These are phyloP conservation scores for Termitomyces sp. DNA, from an alignment of 1,284 basidiomycete species.

Conservation along the genomic window DNA sequence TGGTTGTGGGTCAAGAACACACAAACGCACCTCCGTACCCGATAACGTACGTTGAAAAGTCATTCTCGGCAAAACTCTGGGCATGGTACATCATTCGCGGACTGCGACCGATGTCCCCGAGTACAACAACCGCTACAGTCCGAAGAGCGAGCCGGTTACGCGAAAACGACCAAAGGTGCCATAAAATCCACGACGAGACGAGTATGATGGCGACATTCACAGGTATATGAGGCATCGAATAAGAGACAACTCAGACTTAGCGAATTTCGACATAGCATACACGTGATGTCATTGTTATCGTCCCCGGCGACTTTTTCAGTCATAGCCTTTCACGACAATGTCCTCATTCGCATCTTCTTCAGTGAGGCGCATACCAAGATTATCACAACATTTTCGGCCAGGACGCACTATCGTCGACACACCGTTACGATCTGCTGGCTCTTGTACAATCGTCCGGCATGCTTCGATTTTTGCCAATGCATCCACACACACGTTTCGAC, in stretches of 20 bases:
- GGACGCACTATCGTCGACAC: neutral
- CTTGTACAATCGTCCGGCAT: constrained; percentile 10
- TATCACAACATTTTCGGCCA: constrained; percentile 6
- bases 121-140: constrained; percentile 83
- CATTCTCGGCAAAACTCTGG: constrained; percentile 80
- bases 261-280: neutral
- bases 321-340: constrained; percentile 6
- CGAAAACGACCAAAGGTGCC: constrained; percentile 26
- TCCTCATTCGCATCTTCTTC: constrained; percentile 20
- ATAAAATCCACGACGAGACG: constrained; percentile 23
- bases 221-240: constrained; percentile 10
- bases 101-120: constrained; percentile 94
- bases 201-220: constrained; percentile 16
- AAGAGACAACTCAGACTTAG: neutral
- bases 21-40: constrained; percentile 73
- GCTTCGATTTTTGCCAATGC: constrained; percentile 20
- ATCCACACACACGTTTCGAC: constrained; percentile 18
- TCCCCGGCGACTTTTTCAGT: neutral
- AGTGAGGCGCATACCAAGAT: constrained; percentile 13
- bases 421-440: constrained; percentile 4
- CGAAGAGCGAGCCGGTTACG: constrained; percentile 43
- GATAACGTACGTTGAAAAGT: constrained; percentile 78
- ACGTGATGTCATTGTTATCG: constrained; percentile 18
- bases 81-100: constrained; percentile 99
- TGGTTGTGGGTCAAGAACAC: neutral